Evolutionary conservation across 257 asterid genomes (phyloP).

Genomic region (Echites panduratus): DNA sequence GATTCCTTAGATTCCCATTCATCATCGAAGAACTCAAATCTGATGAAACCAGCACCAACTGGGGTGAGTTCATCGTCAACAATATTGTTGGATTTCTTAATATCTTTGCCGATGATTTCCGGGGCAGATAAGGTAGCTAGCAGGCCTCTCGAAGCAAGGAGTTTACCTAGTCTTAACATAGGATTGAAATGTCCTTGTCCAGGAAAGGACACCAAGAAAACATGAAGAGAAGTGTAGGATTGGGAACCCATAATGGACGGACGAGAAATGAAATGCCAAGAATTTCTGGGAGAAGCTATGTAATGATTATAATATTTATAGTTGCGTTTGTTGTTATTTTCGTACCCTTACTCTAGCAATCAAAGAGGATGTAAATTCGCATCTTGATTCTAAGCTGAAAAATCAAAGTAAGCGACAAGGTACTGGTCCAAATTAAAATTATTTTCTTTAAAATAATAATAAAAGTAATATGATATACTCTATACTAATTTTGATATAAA

Average conservation of each 20-base stretch:
- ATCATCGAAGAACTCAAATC: constrained; percentile 71
- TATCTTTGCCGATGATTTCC: constrained; percentile 36
- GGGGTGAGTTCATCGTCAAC: constrained; percentile 32
- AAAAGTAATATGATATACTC: too few relatives aligned
- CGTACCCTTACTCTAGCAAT: too few relatives aligned
- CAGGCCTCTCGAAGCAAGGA: constrained; percentile 52
- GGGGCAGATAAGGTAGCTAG: constrained; percentile 57
- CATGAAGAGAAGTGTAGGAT: constrained; percentile 27
- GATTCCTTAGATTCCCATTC: constrained; percentile 38
- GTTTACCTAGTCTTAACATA: constrained; percentile 58
- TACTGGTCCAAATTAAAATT: too few relatives aligned
- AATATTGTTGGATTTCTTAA: constrained; percentile 40
- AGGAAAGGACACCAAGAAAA: constrained; percentile 56
- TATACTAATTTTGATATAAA: too few relatives aligned
- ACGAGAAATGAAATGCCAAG: too few relatives aligned
- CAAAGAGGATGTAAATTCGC: too few relatives aligned
- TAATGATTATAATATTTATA: too few relatives aligned
- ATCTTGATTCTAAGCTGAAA: too few relatives aligned
- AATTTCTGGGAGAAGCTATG: too few relatives aligned
- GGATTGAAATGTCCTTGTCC: constrained; percentile 86
- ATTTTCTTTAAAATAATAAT: too few relatives aligned
- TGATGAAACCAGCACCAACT: constrained; percentile 44
- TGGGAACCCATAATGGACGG: constrained; percentile 28
- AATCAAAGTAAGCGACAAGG: too few relatives aligned
- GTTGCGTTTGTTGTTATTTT: too few relatives aligned